Evolutionary conservation across 106 monocot genomes (phyloP), one percentile per base, ranked within the genome.

Genomic region (Apostasia shenzhenica): DNA sequence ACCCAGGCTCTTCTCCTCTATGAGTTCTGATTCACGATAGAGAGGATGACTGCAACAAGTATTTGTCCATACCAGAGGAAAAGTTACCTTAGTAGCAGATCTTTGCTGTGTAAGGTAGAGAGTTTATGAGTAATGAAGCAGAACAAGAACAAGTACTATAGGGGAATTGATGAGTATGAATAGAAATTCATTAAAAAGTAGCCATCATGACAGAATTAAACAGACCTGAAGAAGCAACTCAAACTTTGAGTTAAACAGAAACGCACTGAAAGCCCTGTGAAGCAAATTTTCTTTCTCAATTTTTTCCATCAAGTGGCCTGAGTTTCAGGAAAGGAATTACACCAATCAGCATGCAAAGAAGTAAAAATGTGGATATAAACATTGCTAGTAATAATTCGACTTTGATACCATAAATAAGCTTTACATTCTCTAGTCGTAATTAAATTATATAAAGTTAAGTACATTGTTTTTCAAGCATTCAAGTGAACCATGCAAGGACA

Each of bases 211-310:
- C 26, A 26, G 26, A 26, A 26, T 26, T 26, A 26, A 26, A 26
- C 26, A 26, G 26, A 94, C 93, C 89, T 94, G 94, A 60, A 94
- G 81, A 13, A 94, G 73, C 44, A 94, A 68, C 72, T 94, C 94
- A 69, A 81, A 85, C 50, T 91, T 94, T 40, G 94, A 88, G 76
- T 94, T 94, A 79, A 94, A 94, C 63, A 94, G 82, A 54, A 94
- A 91, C 41, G 88, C 85, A 67, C 94, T 94, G 50, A 94, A 94
- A 73, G 94, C 94, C 75, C 94, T 91, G 55, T 94, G 94, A 11
- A 94, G 87, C 76, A 80, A 41, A 78, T 94, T 88, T 39, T 69
- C 81, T 42, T 87, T 74, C 54, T 91, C 87, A 58, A 94, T 94
- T 45, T 85, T 94, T 68, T 91, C 85, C 94, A 85, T 85, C 61